These are phyloP conservation scores for Erigeron canadensis DNA, from an alignment of 129 eudicot genomes.

Conservation along the genomic window DNA sequence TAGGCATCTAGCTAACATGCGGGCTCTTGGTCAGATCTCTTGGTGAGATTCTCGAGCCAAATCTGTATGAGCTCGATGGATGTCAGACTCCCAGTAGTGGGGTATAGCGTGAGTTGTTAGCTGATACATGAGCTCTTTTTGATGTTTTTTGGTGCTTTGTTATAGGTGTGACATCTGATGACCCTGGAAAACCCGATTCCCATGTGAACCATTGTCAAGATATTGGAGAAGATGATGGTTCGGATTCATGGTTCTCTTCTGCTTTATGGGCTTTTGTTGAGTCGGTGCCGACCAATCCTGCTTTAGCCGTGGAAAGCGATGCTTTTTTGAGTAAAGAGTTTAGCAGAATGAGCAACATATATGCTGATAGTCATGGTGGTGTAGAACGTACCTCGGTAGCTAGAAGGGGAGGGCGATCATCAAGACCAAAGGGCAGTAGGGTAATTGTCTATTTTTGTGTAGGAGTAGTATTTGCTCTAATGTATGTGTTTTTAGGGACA, in stretches of 20 bases:
- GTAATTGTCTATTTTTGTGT: slow-evolving; percentile 42
- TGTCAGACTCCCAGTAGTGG: slow-evolving; percentile 5
- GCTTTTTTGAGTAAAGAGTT: slow-evolving; percentile 58
- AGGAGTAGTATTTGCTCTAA: slow-evolving; percentile 55
- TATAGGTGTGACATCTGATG: slow-evolving; percentile 58
- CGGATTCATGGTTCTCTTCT: slow-evolving; percentile 45
- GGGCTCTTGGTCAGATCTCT: slow-evolving; percentile 82
- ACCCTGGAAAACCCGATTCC: slow-evolving; percentile 28
- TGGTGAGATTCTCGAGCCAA: slow-evolving; percentile 61
- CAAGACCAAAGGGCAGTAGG: slow-evolving; percentile 23
- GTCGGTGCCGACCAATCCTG: slow-evolving; percentile 77
- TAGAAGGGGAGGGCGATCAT: slow-evolving; percentile 26
- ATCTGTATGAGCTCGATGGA: slow-evolving; percentile 51
- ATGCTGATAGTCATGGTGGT: slow-evolving; percentile 30
- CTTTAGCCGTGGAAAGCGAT: slow-evolving; percentile 71
- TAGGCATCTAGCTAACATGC: slow-evolving; percentile 28
- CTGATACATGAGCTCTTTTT: slow-evolving; percentile 42
- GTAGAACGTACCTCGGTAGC: slow-evolving; percentile 12
- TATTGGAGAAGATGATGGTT: slow-evolving; percentile 38
- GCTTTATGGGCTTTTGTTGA: slow-evolving; percentile 52
- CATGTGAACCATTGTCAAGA: slow-evolving; percentile 40
- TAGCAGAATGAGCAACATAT: slow-evolving; percentile 31
- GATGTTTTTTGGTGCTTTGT: slow-evolving; percentile 17
- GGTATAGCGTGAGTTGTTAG: slow-evolving; percentile 6
- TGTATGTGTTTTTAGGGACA: slow-evolving; percentile 49